Percentiles rank a stretch among this genome's conserved stretches.
phyloP scores from a whole-genome alignment of 208 protist genomes.

The Endotrypanum monterogeii region DNA sequence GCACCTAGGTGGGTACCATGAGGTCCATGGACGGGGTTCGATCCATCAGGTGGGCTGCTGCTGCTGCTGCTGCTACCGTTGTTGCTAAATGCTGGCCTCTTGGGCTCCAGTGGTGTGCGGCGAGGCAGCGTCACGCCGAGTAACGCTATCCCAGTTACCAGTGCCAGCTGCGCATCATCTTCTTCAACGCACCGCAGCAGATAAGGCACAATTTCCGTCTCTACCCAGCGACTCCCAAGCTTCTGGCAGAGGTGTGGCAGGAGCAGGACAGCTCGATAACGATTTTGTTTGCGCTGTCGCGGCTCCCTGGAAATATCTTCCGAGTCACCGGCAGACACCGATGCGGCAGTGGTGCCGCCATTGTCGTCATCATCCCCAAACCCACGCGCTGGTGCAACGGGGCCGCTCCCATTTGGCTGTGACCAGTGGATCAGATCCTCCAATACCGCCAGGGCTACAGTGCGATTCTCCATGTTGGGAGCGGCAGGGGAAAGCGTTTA shows the following conservation, averaged over 20 bases:
- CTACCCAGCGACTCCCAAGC: slow-evolving; percentile 54
- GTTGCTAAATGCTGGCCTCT: slow-evolving; percentile 5
- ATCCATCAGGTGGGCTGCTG: not conserved
- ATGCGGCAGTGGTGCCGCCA: slow-evolving; percentile 14
- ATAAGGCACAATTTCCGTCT: slow-evolving; percentile 69
- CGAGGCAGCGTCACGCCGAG: slow-evolving; percentile 48
- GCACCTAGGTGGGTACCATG: not conserved
- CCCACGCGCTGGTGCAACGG: slow-evolving; percentile 8
- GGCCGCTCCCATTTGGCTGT: slow-evolving; percentile 36
- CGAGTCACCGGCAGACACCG: slow-evolving; percentile 37
- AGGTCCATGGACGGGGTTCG: not conserved
- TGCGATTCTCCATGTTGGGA: slow-evolving; percentile 56
- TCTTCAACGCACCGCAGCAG: slow-evolving; percentile 78
- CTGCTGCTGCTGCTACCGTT: slow-evolving; percentile 8
- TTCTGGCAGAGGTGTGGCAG: slow-evolving; percentile 55
- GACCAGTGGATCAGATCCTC: slow-evolving; percentile 84
- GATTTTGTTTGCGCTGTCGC: slow-evolving; percentile 41
- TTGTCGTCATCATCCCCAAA: slow-evolving; percentile 19
- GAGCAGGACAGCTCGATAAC: slow-evolving; percentile 62
- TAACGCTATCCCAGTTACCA: slow-evolving; percentile 56
- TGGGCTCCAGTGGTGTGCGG: slow-evolving; percentile 4
- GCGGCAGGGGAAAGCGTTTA: no score
- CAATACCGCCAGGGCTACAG: slow-evolving; percentile 64
- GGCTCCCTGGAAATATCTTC: slow-evolving; percentile 56
- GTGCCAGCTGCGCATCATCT: slow-evolving; percentile 65